Evolutionary conservation across 1,284 basidiomycete species (phyloP).

Genomic region (Boletus smithii): DNA sequence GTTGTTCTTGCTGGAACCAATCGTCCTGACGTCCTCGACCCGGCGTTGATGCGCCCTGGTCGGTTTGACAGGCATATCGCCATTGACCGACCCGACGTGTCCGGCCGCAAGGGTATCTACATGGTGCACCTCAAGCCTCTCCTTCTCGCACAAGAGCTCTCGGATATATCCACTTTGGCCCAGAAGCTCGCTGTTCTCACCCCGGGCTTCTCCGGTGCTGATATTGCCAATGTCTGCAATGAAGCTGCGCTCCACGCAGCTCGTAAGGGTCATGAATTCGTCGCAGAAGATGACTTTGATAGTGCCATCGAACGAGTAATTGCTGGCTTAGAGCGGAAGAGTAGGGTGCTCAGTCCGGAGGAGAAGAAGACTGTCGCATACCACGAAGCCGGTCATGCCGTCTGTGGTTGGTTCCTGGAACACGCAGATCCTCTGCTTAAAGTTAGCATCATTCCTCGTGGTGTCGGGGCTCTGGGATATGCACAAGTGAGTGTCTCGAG

Average conservation of each 20-base stretch:
- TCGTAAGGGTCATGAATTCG: slow-evolving; percentile 74
- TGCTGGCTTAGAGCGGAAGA: slow-evolving; percentile 95
- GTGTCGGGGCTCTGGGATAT: slow-evolving; percentile 94
- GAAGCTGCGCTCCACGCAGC: slow-evolving; percentile 97
- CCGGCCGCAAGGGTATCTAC: slow-evolving; percentile 93
- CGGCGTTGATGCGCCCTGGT: slow-evolving; percentile 93
- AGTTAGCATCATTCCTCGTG: slow-evolving; percentile 97
- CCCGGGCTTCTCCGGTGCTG: slow-evolving; percentile 97
- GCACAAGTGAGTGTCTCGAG: slow-evolving; percentile 64
- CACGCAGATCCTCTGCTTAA: slow-evolving; percentile 96
- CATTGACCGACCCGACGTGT: slow-evolving; percentile 94
- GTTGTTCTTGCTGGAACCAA: slow-evolving; percentile 98
- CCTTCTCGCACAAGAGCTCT: slow-evolving; percentile 60
- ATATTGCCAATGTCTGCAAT: slow-evolving; percentile 98
- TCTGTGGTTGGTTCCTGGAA: slow-evolving; percentile 98
- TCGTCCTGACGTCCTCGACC: slow-evolving; percentile 92
- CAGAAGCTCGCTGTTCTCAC: slow-evolving; percentile 95
- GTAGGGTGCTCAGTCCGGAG: slow-evolving; percentile 85
- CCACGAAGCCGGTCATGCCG: slow-evolving; percentile 98
- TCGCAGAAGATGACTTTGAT: slow-evolving; percentile 90
- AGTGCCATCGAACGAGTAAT: slow-evolving; percentile 98
- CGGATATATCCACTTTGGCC: slow-evolving; percentile 62
- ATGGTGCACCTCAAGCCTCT: slow-evolving; percentile 89
- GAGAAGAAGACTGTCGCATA: slow-evolving; percentile 99
- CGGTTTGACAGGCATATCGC: slow-evolving; percentile 97